Base-by-base conservation (phyloP, 495 filamentous ascomycete species). In the Hypoxylon fragiforme region DNA sequence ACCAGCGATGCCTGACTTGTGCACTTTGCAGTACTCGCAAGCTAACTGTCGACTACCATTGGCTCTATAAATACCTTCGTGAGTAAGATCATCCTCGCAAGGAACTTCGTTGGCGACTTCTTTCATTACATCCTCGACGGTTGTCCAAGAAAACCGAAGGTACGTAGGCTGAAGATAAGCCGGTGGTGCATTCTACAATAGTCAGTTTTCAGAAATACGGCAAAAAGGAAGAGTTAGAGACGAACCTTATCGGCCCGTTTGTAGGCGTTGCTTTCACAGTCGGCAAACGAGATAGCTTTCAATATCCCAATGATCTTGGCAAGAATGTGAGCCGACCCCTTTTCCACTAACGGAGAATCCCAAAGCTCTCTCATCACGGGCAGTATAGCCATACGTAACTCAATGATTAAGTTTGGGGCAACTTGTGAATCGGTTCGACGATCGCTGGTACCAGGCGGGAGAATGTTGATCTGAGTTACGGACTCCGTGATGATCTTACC, bases 301-400 rank as follows among this genome's bases (percentile, higher is more conserved):
- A 99, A 73, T 28, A 97, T 92, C 34, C 90, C 85, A 58, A 97
- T 84, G 24, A 95, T 70, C 52, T 83, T 88, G 62, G 92, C 90
- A 14, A 92, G 80, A 26, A 92, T 85, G 12, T 80, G 73, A 20
- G 82, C 85, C 15, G 88, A 81, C 1, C 86, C 86, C 57, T 90
- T 90, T 51, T 94, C 91, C 14, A 88, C 78, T n/a, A 88, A 71
- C 19, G 82, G 80, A 5, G 90, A 92, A 47, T 85, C 79, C 95
- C 95, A 99, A 46, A 97, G 81, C 18, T 83, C 78, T 44, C 77
- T 82, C 38, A 90, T 79, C 45, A 88, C 84, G 1, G 91, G 89
- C n/a, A 97, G 67, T 36, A 97, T 83, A 21, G 85, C 80, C 75
- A 89, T 83, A 37, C 92, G 84, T 35, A 97, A 72, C 65, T 97